phyloP scores from a whole-genome alignment of 2,329 filamentous ascomycete genomes.

The Cercospora sesami region DNA sequence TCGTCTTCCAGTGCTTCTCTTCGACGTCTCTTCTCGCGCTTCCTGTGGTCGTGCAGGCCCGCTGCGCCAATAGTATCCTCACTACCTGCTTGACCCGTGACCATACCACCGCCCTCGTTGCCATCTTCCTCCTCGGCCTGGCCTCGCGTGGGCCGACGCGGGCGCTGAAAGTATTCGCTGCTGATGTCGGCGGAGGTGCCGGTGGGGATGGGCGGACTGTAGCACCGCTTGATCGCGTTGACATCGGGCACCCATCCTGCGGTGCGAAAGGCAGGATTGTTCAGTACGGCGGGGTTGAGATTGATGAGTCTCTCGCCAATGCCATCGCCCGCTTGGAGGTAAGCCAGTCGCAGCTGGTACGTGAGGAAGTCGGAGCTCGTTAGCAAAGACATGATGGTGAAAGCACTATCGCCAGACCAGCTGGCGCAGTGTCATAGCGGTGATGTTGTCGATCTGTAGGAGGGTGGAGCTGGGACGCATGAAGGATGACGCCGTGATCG shows the following conservation, averaged over 20 bases:
- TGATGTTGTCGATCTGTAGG: not conserved
- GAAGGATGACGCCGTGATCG: not conserved
- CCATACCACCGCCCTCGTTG: conserved; percentile 70
- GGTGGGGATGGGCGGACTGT: conserved; percentile 83
- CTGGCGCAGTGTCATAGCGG: conserved; percentile 19
- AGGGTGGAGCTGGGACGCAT: not conserved
- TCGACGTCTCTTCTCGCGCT: conserved; percentile 59
- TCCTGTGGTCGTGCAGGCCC: conserved; percentile 52
- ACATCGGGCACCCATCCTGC: conserved; percentile 77
- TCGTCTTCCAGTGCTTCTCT: conserved; percentile 80
- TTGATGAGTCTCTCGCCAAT: conserved; percentile 82
- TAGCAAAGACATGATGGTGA: conserved; percentile 39
- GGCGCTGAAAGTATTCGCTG: conserved; percentile 74
- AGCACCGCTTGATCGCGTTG: conserved; percentile 75
- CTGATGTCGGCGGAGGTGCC: conserved; percentile 52
- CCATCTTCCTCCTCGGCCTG: conserved; percentile 57
- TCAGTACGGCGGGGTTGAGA: conserved; percentile 75
- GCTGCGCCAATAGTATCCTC: conserved; percentile 69
- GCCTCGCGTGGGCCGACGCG: conserved; percentile 29
- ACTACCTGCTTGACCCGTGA: conserved; percentile 63
- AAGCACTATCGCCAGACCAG: conserved; percentile 24
- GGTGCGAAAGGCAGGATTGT: conserved; percentile 77
- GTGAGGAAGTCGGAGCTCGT: conserved; percentile 62
- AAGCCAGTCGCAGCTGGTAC: conserved; percentile 78
- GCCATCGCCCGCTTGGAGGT: conserved; percentile 78